Evolutionary conservation across 768 basidiomycete genomes (phyloP).

Genomic region (Ephemerocybe angulata): DNA sequence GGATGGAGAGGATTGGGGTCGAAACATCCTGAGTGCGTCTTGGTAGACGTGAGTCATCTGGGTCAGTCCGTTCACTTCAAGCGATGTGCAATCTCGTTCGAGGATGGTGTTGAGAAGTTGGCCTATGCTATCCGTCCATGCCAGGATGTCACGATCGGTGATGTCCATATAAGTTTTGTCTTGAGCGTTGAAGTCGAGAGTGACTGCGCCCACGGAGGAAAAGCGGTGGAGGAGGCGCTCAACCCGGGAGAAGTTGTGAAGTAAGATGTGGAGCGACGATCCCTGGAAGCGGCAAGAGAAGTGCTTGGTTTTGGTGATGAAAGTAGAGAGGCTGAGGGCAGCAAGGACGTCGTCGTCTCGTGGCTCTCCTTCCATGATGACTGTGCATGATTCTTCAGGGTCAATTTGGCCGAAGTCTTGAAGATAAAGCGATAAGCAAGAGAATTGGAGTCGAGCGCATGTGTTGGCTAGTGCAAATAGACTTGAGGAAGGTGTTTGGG

Average conservation of each 20-base stretch:
- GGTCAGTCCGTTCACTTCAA: neutral
- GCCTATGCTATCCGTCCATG: neutral
- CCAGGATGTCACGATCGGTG: neutral
- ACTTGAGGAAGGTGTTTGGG: neutral
- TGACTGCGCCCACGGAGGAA: neutral
- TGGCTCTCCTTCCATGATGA: neutral
- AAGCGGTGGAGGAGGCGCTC: neutral
- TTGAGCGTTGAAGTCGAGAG: neutral
- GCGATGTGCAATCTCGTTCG: conserved; percentile 1
- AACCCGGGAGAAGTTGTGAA: neutral
- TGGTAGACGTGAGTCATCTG: neutral
- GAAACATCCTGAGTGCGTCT: neutral
- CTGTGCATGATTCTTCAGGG: neutral
- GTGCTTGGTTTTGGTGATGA: neutral
- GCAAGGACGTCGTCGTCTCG: neutral
- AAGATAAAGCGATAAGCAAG: neutral
- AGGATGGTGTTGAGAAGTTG: conserved; percentile 5
- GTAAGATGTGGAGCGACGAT: neutral
- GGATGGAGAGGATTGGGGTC: neutral
- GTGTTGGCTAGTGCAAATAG: neutral
- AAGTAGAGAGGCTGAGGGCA: neutral
- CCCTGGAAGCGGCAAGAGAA: neutral
- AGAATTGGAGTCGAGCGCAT: neutral
- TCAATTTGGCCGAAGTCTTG: neutral
- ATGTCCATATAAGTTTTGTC: neutral